These are phyloP conservation scores for Hypomyces perniciosus DNA, from an alignment of 2,329 filamentous ascomycete species.

Conservation along the genomic window DNA sequence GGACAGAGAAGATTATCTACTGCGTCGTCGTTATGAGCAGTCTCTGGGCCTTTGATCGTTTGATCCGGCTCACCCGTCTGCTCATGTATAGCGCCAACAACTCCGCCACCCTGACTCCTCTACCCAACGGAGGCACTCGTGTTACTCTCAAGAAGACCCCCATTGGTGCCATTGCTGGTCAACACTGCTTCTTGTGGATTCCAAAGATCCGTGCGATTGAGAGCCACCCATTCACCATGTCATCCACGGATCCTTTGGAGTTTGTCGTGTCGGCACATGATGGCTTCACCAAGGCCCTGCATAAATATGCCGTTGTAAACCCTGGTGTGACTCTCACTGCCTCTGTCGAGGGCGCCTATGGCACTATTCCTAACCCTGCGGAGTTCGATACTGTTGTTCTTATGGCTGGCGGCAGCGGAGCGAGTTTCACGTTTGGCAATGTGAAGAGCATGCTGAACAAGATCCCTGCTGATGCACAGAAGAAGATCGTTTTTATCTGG, in stretches of 20 bases:
- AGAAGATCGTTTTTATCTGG: constrained; percentile 35
- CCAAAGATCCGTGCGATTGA: constrained; percentile 50
- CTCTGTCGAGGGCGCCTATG: constrained; percentile 56
- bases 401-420: constrained; percentile 55
- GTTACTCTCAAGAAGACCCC: constrained; percentile 48
- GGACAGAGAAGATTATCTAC: constrained; percentile 36
- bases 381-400: constrained; percentile 52
- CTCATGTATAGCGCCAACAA: constrained; percentile 43
- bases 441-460: constrained; percentile 31
- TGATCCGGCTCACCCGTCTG: constrained; percentile 41
- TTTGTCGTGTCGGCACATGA: constrained; percentile 53
- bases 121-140: constrained; percentile 49
- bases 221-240: constrained; percentile 60
- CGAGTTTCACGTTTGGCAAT: constrained; percentile 46
- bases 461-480: constrained; percentile 15
- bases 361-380: constrained; percentile 46
- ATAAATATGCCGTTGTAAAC: constrained; percentile 43
- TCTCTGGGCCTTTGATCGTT: constrained; percentile 47
- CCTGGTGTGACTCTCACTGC: constrained; percentile 43
- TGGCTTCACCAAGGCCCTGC: constrained; percentile 53
- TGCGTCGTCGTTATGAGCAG: constrained; percentile 36
- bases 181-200: constrained; percentile 60
- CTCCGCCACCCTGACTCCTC: constrained; percentile 44
- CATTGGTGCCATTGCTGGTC: constrained; percentile 42
- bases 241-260: constrained; percentile 45